A percentile compares a stretch with the other conserved stretches of the same genome.
phyloP scores from a whole-genome alignment of 2,329 filamentous ascomycete species.

The Pseudocercospora eumusae region DNA sequence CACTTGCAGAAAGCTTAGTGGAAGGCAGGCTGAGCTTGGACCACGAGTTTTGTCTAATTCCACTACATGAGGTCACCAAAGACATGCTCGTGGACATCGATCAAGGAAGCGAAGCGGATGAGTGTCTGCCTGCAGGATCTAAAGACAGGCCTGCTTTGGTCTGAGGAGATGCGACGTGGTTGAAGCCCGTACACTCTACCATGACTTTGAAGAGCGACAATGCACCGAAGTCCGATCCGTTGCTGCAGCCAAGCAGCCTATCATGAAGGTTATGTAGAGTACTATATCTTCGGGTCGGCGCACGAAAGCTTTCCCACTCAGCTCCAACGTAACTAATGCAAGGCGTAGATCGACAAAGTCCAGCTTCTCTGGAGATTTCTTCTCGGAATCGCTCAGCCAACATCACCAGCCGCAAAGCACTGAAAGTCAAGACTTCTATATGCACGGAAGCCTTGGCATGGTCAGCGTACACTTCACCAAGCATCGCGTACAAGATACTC shows the following conservation, averaged over 20 bases:
- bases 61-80: constrained; percentile 22
- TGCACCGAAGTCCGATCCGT: background rate
- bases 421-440: background rate
- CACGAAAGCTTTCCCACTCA: background rate
- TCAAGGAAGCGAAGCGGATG: background rate
- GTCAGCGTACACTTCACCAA: background rate
- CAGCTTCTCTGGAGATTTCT: background rate
- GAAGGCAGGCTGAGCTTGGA: constrained; percentile 19
- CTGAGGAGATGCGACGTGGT: background rate
- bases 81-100: constrained; percentile 28
- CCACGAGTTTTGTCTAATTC: constrained; percentile 24
- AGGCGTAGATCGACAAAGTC: background rate
- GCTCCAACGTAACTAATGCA: background rate
- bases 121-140: background rate
- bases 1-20: constrained; percentile 26
- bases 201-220: background rate
- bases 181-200: background rate
- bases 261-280: background rate
- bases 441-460: background rate
- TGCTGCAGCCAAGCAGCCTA: background rate
- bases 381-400: no score
- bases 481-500: background rate
- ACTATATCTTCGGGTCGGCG: background rate
- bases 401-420: background rate
- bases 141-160: background rate